Percentiles rank a stretch among this genome's conserved stretches.
Conservation (phyloP, 202 grass and related monocot species). For the Brachypodium distachyon region DNA sequence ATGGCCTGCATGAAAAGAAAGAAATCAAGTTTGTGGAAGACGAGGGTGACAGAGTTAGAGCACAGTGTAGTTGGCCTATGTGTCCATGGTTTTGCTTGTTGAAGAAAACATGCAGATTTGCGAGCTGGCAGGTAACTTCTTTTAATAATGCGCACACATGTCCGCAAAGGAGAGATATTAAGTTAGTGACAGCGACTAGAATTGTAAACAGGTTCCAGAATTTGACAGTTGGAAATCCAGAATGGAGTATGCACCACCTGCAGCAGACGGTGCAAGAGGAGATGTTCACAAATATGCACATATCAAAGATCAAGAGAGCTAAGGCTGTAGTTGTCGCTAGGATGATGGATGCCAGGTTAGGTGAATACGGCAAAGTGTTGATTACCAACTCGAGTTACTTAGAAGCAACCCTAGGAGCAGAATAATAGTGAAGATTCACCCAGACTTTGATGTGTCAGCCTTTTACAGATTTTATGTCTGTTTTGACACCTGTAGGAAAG, state of each 20-base stretch:
- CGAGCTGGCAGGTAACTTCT: not conserved
- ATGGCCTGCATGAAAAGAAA: not conserved
- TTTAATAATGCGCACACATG: not conserved
- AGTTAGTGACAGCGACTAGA: not conserved
- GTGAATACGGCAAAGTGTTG: not conserved
- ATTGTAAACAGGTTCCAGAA: not conserved
- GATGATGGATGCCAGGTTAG: not conserved
- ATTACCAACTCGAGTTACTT: not conserved
- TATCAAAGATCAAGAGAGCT: not conserved
- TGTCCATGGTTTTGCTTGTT: not conserved
- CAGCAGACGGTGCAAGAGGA: not conserved
- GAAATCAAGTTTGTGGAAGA: not conserved
- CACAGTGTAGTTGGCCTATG: not conserved
- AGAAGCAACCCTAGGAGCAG: constrained; percentile 4
- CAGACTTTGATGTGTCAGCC: not conserved
- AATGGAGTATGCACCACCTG: not conserved
- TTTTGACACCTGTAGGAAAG: constrained; percentile 2
- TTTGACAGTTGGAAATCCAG: not conserved
- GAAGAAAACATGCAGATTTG: not conserved
- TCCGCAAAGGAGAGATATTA: not conserved
- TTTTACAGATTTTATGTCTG: constrained; percentile 19
- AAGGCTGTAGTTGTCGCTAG: not conserved
- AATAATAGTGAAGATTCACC: not conserved
- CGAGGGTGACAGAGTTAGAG: not conserved
- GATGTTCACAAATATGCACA: not conserved